Base-by-base conservation (phyloP, 768 basidiomycete species). In the Termitomyces sp. region DNA sequence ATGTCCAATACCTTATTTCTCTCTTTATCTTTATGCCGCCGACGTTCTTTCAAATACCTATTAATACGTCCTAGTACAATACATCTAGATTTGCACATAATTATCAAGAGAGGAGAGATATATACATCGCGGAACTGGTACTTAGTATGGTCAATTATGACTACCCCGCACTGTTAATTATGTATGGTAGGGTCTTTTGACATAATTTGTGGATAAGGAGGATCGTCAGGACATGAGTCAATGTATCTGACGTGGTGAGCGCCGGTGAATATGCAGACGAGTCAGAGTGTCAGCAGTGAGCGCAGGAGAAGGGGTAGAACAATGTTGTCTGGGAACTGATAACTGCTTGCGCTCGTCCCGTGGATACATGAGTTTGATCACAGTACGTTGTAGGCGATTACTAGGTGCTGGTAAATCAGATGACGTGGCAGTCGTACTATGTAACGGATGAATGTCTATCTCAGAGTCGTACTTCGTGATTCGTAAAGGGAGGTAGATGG, bases 301-400 rank as follows among this genome's bases (percentile, higher is more conserved):
- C 14, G 42, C 4, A 3, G 9, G 43, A 28, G 17, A 14, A 14
- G n/a, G 21, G 11, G 10, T 14, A 38, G 19, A 31, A 26, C 31
- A 33, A 10, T 10, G 9, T 53, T 8, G 12, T 33, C 15, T 26
- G 23, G 9, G 43, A n/a, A 31, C 30, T 28, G 5, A 11, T n/a
- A 33, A 40, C 21, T n/a, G 23, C 40, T 47, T 44, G 58, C 30
- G 58, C 46, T 30, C 37, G 15, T 17, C 37, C 37, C 37, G 71
- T 58, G 9, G 60, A 65, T 12, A 63, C 67, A 33, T 68, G 65
- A 43, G 70, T 71, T 12, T 43, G 64, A 10, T 68, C 68, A 69
- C 41, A 43, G 31, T 42, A 17, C 35, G 9, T 19, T 48, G 47
- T 23, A 21, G 4, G 21, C 54, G 0, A 45, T 17, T 17, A 28